Evolutionary conservation across 306 rosid species (phyloP).

Genomic region (Styphnolobium japonicum): DNA sequence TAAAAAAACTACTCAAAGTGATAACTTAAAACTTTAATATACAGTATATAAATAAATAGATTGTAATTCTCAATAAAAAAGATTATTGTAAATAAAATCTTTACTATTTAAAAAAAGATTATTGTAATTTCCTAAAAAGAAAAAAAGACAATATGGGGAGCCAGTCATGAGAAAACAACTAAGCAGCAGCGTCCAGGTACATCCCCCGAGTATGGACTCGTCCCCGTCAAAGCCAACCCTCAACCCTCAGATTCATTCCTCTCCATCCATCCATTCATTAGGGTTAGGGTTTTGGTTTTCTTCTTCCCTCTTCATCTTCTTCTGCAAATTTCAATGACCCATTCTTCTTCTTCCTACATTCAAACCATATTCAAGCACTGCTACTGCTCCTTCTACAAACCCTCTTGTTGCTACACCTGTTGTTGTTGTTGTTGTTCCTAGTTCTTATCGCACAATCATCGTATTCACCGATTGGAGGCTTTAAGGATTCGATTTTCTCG

Average conservation of each 20-base stretch:
- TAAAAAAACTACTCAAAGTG: too few species aligned
- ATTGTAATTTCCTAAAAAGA: background rate
- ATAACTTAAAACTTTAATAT: too few species aligned
- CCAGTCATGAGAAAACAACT: background rate
- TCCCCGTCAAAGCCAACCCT: background rate
- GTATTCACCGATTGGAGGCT: background rate
- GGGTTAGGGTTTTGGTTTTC: constrained; percentile 44
- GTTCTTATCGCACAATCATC: background rate
- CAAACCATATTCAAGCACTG: background rate
- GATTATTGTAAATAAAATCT: too few species aligned
- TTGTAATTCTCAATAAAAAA: too few species aligned
- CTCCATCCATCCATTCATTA: background rate
- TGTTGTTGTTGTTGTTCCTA: constrained; percentile 9
- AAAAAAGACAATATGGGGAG: background rate
- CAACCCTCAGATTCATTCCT: background rate
- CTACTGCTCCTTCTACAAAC: background rate
- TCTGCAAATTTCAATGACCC: constrained; percentile 28
- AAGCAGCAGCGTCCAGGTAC: constrained; percentile 41
- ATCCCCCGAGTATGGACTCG: constrained; percentile 2
- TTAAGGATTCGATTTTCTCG: too few species aligned
- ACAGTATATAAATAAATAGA: too few species aligned
- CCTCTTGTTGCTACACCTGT: background rate
- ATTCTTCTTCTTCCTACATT: background rate
- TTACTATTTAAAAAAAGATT: too few species aligned
- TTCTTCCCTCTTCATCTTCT: background rate